These are phyloP conservation scores for Papiliotrema flavescens DNA, from an alignment of 1,284 basidiomycete species.

Conservation along the genomic window DNA sequence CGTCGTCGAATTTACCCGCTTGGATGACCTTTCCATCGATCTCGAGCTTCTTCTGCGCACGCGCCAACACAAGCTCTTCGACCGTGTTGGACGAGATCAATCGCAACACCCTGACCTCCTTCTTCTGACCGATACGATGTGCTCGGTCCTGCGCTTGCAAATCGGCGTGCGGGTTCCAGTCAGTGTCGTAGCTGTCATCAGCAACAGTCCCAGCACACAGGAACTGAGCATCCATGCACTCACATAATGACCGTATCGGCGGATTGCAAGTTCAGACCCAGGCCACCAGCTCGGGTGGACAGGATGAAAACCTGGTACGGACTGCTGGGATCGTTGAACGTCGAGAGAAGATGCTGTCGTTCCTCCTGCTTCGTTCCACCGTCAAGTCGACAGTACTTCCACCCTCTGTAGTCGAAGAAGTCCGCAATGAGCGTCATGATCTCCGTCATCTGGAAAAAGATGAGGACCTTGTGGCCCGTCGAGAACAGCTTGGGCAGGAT, in stretches of 20 bases:
- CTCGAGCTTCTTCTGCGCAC: constrained; percentile 94
- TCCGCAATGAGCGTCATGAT: constrained; percentile 99
- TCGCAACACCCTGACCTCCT: constrained; percentile 92
- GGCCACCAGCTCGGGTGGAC: constrained; percentile 93
- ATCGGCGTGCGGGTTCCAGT: constrained; percentile 97
- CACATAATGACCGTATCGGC: constrained; percentile 99
- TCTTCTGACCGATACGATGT: constrained; percentile 99
- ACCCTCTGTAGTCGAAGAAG: constrained; percentile 85
- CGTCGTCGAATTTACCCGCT: constrained; percentile 98
- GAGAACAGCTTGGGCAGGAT: constrained; percentile 92
- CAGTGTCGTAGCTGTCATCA: constrained; percentile 50
- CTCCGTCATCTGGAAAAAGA: constrained; percentile 99
- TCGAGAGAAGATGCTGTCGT: constrained; percentile 80
- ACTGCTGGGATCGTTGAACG: constrained; percentile 88
- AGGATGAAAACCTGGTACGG: constrained; percentile 92
- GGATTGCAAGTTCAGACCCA: constrained; percentile 96
- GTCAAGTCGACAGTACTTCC: constrained; percentile 91
- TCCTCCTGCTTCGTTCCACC: constrained; percentile 98
- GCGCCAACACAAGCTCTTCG: constrained; percentile 93
- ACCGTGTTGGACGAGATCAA: constrained; percentile 98
- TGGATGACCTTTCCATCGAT: constrained; percentile 99
- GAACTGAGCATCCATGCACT: too few relatives aligned
- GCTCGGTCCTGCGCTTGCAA: constrained; percentile 75
- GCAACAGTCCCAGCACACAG: not conserved
- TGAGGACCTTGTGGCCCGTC: constrained; percentile 82